Base-by-base conservation (phyloP, 345 rosid genomes). In the Brassica juncea region DNA sequence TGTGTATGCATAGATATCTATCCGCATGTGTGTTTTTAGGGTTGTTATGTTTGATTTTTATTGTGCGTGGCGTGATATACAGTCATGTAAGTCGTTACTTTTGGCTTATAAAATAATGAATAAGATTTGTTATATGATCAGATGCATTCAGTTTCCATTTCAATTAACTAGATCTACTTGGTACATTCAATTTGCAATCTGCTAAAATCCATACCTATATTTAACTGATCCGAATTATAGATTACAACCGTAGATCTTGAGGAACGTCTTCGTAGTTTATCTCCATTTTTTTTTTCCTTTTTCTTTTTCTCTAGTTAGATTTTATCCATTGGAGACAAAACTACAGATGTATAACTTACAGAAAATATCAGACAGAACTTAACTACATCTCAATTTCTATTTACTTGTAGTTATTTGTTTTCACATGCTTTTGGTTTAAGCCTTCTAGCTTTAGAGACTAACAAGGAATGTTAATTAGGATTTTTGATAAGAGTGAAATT, bases 1-100 rank as follows among this genome's bases (percentile, higher is more conserved):
- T 52, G 57, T 52, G 57, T 52, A 52, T 52, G 57, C 57, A 49
- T 52, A 49, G 57, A 52, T 52, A 52, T 52, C 57, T 52, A 52
- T 52, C 57, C 19, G 57, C 57, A 52, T n/a, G 57, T 52, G 57
- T 52, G 57, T 52, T 15, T 52, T 49, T 52, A 52, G 57, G 57
- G 57, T 52, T 52, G 5, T 52, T n/a, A 52, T 52, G 57, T 52
- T 49, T 49, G 55, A n/a, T n/a, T 49, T 49, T 49, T 4, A 49
- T 49, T 14, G 55, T 44, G 54, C 4, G 54, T 49, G 55, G 19
- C 55, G 55, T 49, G 55, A 14, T n/a, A 52, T n/a, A 52, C n/a
- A 14, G 4, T 47, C 16, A 47, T n/a, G 57, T n/a, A 52, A 52
- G 57, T 52, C 57, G 21, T 52, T 52, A 52, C 21, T 52, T 52